Evolutionary conservation across 805 yeast genomes (phyloP).

Genomic region (Jamesozyma jinghongensis): DNA sequence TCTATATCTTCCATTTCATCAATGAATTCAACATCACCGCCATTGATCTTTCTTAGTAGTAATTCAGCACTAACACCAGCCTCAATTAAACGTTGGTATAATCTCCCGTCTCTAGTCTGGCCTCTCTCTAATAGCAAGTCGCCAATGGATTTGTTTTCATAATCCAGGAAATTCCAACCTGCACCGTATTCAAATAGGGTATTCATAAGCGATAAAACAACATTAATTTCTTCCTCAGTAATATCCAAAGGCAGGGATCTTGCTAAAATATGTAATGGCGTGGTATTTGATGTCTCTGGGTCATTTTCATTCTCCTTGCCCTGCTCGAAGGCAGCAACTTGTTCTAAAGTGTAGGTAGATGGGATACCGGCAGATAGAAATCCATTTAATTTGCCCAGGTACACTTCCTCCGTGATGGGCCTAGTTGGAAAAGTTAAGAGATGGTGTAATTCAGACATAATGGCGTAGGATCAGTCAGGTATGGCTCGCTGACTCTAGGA

Average conservation of each 20-base stretch:
- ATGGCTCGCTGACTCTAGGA: too few species aligned
- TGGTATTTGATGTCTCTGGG: slow-evolving; percentile 47
- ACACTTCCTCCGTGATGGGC: slow-evolving; percentile 40
- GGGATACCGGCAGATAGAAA: slow-evolving; percentile 62
- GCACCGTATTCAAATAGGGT: slow-evolving; percentile 77
- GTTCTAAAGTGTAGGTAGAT: slow-evolving; percentile 74
- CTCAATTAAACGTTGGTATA: slow-evolving; percentile 48
- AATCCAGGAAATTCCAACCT: slow-evolving; percentile 79
- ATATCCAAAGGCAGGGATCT: slow-evolving; percentile 37
- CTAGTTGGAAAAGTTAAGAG: slow-evolving; percentile 42
- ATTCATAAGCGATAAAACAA: slow-evolving; percentile 48
- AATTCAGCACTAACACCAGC: slow-evolving; percentile 92
- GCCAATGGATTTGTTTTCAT: slow-evolving; percentile 71
- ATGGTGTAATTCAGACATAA: slow-evolving; percentile 73
- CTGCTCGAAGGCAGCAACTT: slow-evolving; percentile 50
- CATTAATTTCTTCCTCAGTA: slow-evolving; percentile 34
- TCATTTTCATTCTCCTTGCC: slow-evolving; percentile 25
- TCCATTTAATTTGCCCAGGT: slow-evolving; percentile 37
- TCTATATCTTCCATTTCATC: slow-evolving; percentile 25
- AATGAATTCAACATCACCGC: slow-evolving; percentile 54
- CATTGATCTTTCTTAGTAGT: slow-evolving; percentile 61
- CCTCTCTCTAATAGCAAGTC: slow-evolving; percentile 58
- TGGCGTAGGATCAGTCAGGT: too few species aligned
- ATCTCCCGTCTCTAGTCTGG: slow-evolving; percentile 29
- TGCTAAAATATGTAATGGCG: slow-evolving; percentile 68